Evolutionary conservation across 352 stramenopile genomes (phyloP), one percentile per base, ranked within the genome.

Genomic region (Phytophthora sp.): DNA sequence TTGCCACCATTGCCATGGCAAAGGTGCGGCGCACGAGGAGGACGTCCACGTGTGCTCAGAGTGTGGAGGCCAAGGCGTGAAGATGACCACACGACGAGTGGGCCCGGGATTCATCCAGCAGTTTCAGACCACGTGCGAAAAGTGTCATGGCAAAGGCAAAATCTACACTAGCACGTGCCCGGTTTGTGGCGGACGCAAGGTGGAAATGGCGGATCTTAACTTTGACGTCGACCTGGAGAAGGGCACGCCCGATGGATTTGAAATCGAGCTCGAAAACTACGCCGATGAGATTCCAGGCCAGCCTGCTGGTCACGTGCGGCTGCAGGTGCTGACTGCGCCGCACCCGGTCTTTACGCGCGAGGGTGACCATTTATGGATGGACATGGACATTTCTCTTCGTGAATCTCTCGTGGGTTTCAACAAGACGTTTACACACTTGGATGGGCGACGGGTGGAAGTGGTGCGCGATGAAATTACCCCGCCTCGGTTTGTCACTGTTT

Each of bases 161-260:
- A 92, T 94, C 34, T 97, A 95, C 77, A 92, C 90, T 7, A 95
- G 89, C 48, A 97, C 96, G 17, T 96, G 97, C 52, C 97, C 96
- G 5, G 84, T 92, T 11, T 93, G 82, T 59, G 74, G 76, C 30
- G 91, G 85, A 46, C 81, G 73, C 44, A 97, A 94, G 58, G 90
- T 91, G 41, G 86, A 98, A 59, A 92, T 98, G 57, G 82, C 97
- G 62, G 95, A 98, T 62, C 95, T 98, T 37, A 81, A 85, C 54
- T 91, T 99, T 52, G 98, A 98, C n/a, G 89, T 99, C 23, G 94
- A 99, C 50, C 67, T 99, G 5, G 82, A 97, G 20, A 94, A 92
- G 65, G 97, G 97, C 46, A 98, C 98, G 58, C 69, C 92, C 21
- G 84, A 97, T 38, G 92, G 95, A 23, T 88, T 98, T 66, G 71